A percentile compares a stretch with the other conserved stretches of the same genome.
phyloP scores from a whole-genome alignment of 2,329 filamentous ascomycete species.

The Colletotrichum sp. region DNA sequence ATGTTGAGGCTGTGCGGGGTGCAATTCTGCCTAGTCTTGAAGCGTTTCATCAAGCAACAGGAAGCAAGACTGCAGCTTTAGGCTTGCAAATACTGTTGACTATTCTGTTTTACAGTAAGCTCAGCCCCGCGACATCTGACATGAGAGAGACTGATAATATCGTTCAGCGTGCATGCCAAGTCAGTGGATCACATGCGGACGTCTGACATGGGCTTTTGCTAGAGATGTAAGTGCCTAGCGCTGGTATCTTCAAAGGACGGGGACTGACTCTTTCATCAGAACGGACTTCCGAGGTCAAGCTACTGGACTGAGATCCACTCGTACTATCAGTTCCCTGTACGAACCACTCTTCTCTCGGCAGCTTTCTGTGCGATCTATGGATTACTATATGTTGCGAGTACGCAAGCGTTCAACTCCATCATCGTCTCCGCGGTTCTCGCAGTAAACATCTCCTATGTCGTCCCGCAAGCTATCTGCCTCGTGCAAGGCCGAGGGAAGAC shows the following conservation, averaged over 20 bases:
- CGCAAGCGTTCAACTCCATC: conserved; percentile 37
- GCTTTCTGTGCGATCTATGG: conserved; percentile 33
- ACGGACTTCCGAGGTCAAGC: conserved; percentile 26
- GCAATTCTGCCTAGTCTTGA: conserved; percentile 24
- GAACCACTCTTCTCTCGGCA: conserved; percentile 30
- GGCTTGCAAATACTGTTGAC: not conserved
- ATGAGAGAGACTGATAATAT: not conserved
- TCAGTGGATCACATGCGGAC: conserved; percentile 34
- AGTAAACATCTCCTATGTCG: conserved; percentile 32
- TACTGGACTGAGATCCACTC: conserved; percentile 29
- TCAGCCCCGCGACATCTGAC: not conserved
- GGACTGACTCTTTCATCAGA: not conserved
- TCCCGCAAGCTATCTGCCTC: conserved; percentile 30
- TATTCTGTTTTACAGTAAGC: not conserved
- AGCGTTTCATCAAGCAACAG: conserved; percentile 27
- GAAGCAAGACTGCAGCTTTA: conserved; percentile 25
- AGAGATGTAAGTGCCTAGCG: conserved; percentile 28
- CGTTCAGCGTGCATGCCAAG: conserved; percentile 27
- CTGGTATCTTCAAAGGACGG: not conserved
- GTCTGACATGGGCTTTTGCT: conserved; percentile 36
- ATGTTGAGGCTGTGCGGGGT: conserved; percentile 29
- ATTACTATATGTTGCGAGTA: conserved; percentile 34
- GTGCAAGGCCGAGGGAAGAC: conserved; percentile 22
- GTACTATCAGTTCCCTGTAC: conserved; percentile 28
- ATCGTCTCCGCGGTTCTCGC: conserved; percentile 31